Evolutionary conservation across 2,329 filamentous ascomycete genomes (phyloP), one percentile per base, ranked within the genome.

Genomic region (Thelonectria discophora): DNA sequence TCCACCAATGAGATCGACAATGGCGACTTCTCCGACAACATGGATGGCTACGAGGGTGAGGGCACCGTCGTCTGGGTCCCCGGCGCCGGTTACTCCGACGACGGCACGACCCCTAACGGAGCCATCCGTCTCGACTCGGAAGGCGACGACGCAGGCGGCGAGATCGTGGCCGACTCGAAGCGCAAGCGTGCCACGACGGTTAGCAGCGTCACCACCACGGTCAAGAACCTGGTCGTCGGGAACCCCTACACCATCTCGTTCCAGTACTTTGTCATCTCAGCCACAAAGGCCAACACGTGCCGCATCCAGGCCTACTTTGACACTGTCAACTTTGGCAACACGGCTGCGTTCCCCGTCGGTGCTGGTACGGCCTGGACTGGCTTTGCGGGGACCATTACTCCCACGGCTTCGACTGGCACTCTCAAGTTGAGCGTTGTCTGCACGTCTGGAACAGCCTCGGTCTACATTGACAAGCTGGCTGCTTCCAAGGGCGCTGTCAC

Each of bases 281-380:
- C 32, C 49, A 12, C 42, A 21, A 50, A 50, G 34, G 24, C 56
- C 43, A 54, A 54, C 50, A 54, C 24, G 21, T 59, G 56, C 49
- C 50, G 42, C 9, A 46, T 59, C 49, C 43, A 43, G 8, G 49
- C 39, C 34, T 54, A 15, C 43, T 53, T 47, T n/a, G 24, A 59
- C 21, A 18, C 17, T 24, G 27, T 18, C 17, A 59, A 49, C 56
- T 32, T 59, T 39, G 56, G 42, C 43, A 59, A 54, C 49, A 48
- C 56, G 8, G 43, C 30, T 5, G 37, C 43, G 13, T 59, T 59
- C 50, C 18, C 49, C 1, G 50, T 21, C 2, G 49, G 34, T n/a
- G n/a, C 43, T n/a, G 27, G 20, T 3, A 46, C 52, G 20, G 34
- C 5, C 52, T 55, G 52, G 52, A 21, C 30, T 18, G 12, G 12